Base-by-base conservation (phyloP, 768 basidiomycete genomes). In the Filobasidium wieringae region DNA sequence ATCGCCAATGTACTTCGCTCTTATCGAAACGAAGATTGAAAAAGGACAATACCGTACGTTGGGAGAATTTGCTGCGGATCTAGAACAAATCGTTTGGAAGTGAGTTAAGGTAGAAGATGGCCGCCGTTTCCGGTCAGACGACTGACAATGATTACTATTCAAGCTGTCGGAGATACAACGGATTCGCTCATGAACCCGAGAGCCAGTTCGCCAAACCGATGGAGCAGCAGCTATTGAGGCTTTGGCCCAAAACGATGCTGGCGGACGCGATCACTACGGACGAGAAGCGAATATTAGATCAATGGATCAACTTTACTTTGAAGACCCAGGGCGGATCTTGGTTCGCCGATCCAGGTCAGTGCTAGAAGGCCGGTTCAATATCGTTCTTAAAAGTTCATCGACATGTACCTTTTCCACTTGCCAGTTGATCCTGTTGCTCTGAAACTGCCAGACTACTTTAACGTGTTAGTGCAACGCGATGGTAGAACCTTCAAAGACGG, bases 121-220 rank as follows among this genome's bases (percentile, higher is more conserved):
- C 26, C 45, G 22, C 37, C n/a, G 7, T 55, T 27, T 24, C n/a
- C 19, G 3, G 26, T n/a, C 15, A 15, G n/a, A 40, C 2, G 11
- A 37, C 34, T 26, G 43, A 27, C 19, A 15, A 31, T 4, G 33
- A 43, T 3, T 36, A 5, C 41, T 17, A 22, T 17, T 19, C n/a
- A 31, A 74, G 72, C 67, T 96, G 92, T 72, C 84, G 88, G 31
- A 79, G 83, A 64, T 99, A 97, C 79, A 99, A 99, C 66, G 86
- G 87, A 17, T 81, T 84, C 5, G 81, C 78, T 19, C 88, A 88
- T 0, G 84, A 81, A 61, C 86, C 65, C 45, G 64, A 88, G 3
- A 78, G 81, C 47, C 76, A 78, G 27, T 85, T 83, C 62, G 87
- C 87, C 2, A 84, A 86, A 53, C 72, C 75, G 4, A 79, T 91